Base-by-base conservation (phyloP, 176 grass and related monocot genomes). In the Zoysia japonica region DNA sequence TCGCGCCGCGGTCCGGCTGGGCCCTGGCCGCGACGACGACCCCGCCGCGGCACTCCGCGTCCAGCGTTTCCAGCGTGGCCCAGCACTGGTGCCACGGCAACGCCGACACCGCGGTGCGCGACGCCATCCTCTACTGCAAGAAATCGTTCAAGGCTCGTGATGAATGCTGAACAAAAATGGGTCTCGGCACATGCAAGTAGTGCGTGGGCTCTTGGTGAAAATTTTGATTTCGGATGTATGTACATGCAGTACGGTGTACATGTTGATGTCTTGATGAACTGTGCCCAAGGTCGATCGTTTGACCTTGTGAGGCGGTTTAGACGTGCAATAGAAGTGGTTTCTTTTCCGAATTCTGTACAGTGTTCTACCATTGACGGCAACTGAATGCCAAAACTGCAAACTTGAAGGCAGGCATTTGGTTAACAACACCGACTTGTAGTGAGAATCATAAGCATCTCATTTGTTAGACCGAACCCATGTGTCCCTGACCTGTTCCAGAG, bases 81-180 rank as follows among this genome's bases (percentile, higher is more conserved):
- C 85, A 93, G 74, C 19, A 83, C 65, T 92, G 89, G 89, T 92
- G 85, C 79, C 89, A 93, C 38, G 85, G 91, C 65, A 90, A 94
- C 77, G 89, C 89, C 7, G 91, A 94, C 51, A 92, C 82, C 51
- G 92, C 89, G 42, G 90, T 97, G 71, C 67, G 80, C 62, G 95
- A 97, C 68, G 95, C 95, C 65, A 94, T 97, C 83, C 82, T 97
- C 41, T 88, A 97, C 82, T 97, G 95, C 89, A 97, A 94, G 85
- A 94, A 71, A 16, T 97, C 95, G 43, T 83, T 90, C 53, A 55
- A 62, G 6, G 76, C 62, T 14, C 17, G 76, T 7, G 0, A 48
- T 1, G 64, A 79, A 3, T 55, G 49, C 49, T 79, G 64, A 79
- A 35, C 4, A 72, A 38, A 14, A 59, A 47, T 52, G 6, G 61